These are phyloP conservation scores for Claviceps sp. DNA, from an alignment of 2,329 filamentous ascomycete genomes.

Conservation along the genomic window DNA sequence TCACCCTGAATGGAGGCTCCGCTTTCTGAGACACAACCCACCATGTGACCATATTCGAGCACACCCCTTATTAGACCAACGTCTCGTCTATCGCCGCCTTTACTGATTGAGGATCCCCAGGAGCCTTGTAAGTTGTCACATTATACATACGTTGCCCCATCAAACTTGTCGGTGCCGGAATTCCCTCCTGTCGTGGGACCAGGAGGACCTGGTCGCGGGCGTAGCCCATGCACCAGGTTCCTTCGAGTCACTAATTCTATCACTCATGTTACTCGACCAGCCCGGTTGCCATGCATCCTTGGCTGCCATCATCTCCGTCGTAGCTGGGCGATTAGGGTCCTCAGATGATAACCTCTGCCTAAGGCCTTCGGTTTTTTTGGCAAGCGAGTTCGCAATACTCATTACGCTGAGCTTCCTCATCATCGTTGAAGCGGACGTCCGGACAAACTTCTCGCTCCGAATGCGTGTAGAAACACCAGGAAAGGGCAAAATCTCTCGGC, in stretches of 20 bases:
- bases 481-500: conserved; percentile 63
- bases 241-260: not conserved
- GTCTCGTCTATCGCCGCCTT: not conserved
- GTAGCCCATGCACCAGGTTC: not conserved
- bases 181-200: not conserved
- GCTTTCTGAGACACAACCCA: no score
- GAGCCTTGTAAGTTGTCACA: not conserved
- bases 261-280: not conserved
- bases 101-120: conserved; percentile 5
- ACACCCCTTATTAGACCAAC: not conserved
- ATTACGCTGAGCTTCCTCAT: conserved; percentile 80
- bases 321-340: not conserved
- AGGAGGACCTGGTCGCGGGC: not conserved
- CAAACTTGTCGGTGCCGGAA: not conserved
- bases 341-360: conserved; percentile 11
- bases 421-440: conserved; percentile 69
- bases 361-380: conserved; percentile 52
- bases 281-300: not conserved
- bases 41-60: not conserved
- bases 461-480: conserved; percentile 61
- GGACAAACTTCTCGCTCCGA: conserved; percentile 57
- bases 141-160: not conserved
- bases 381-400: conserved; percentile 64
- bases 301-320: not conserved
- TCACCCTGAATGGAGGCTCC: not conserved